Conservation (phyloP, 148 eudicot genomes). For the Limonium bicolor region DNA sequence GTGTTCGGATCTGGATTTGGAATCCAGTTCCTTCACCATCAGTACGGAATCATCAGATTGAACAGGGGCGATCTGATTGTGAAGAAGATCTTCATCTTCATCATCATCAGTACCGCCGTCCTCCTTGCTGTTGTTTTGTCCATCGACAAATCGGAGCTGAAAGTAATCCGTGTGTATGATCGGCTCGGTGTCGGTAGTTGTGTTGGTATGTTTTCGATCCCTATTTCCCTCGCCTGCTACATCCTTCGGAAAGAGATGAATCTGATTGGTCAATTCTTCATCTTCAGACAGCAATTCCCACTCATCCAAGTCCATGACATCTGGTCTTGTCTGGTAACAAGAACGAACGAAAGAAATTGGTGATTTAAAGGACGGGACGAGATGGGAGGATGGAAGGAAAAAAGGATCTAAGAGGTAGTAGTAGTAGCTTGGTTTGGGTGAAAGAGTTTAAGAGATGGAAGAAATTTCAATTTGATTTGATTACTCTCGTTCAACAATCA, state of each 20-base stretch:
- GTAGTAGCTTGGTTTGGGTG: too few species aligned
- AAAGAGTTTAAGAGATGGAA: too few species aligned
- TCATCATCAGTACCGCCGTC: slow-evolving; percentile 1
- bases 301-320: slow-evolving; percentile 64
- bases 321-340: too few species aligned
- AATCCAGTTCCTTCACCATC: not conserved
- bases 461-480: too few species aligned
- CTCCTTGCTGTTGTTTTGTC: slow-evolving; percentile 1
- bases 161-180: slow-evolving; percentile 41
- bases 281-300: slow-evolving; percentile 71
- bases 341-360: too few species aligned
- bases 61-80: slow-evolving; percentile 12
- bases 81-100: slow-evolving; percentile 24
- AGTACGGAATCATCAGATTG: slow-evolving; percentile 1
- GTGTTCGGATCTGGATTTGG: too few species aligned
- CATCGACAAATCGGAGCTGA: slow-evolving; percentile 16
- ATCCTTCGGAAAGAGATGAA: slow-evolving; percentile 33
- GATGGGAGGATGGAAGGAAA: too few species aligned
- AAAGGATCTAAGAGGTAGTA: too few species aligned
- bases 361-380: too few species aligned
- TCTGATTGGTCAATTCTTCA: slow-evolving; percentile 46
- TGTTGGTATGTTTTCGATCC: slow-evolving; percentile 11
- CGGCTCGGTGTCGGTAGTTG: slow-evolving; percentile 5
- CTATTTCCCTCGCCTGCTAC: slow-evolving; percentile 20
- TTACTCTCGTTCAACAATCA: too few species aligned